Evolutionary conservation across 2,329 filamentous ascomycete genomes (phyloP), one percentile per base, ranked within the genome.

Genomic region (Falciphora oryzae): DNA sequence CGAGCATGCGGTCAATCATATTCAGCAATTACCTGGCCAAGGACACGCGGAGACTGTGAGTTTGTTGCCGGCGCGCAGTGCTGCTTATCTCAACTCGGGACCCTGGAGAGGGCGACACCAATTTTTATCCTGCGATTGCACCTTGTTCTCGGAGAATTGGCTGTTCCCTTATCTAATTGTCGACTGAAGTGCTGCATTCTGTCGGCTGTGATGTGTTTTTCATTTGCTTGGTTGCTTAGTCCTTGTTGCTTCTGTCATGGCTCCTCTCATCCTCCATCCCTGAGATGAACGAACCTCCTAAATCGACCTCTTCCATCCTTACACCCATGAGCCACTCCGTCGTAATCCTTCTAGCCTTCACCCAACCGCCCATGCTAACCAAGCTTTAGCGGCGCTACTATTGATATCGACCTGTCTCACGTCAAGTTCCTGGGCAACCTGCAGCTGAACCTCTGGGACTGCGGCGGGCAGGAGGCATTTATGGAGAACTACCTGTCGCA

Each of bases 1-100:
- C 93, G 57, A 97, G 93, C 65, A 99, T 99, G 95, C 87, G 95
- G 68, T 95, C 91, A 73, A 98, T 99, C 74, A 97, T 99, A 75
- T 99, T 99, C 79, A 97, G 92, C 81, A 98, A 98, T 78, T 98
- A 97, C 76, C 93, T 98, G 69, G 95, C 95, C 65, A 93, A 96
- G 74, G 95, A 99, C 76, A 97, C 97, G 8, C 85, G 95, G 56
- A 83, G 95, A 65, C 81, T 99, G 83, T 85, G 72, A 75, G 82
- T 75, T 53, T 53, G 44, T 25, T n/a, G 44, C 44, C 44, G 44
- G 44, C 44, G 44, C 31, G 25, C 27, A 25, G 22, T 11, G 44
- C 44, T 11, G 44, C 44, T 25, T 28, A 53, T 56, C 38, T 16
- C 16, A 18, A 25, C 7, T 53, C n/a, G 22, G n/a, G 22, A 22